Evolutionary conservation across 129 eudicot genomes (phyloP).

Genomic region (Kitagawia praeruptora): DNA sequence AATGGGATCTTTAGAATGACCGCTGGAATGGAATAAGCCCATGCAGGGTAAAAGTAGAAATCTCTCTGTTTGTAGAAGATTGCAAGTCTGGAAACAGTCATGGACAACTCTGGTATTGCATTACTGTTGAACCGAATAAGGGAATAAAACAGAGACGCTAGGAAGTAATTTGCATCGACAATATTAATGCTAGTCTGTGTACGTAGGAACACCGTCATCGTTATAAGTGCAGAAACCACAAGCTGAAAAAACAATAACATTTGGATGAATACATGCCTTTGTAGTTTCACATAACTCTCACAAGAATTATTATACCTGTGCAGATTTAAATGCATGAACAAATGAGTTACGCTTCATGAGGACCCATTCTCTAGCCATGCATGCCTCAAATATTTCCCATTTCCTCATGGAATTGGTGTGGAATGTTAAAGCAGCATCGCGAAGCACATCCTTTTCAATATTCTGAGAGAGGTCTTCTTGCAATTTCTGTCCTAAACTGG

Average conservation of each 20-base stretch:
- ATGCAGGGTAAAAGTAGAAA: slow-evolving; percentile 13
- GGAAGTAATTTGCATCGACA: slow-evolving; percentile 10
- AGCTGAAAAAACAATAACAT: slow-evolving; percentile 11
- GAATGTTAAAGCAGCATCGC: slow-evolving; percentile 8
- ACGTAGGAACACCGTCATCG: slow-evolving; percentile 14
- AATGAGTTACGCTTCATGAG: slow-evolving; percentile 21
- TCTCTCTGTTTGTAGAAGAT: slow-evolving; percentile 17
- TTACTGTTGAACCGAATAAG: slow-evolving; percentile 9
- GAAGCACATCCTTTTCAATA: neutral
- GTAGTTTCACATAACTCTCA: neutral
- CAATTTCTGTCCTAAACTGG: slow-evolving; percentile 1
- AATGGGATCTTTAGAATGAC: slow-evolving; percentile 17
- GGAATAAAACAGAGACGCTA: slow-evolving; percentile 11
- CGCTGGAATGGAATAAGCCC: slow-evolving; percentile 17
- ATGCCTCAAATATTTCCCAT: slow-evolving; percentile 16
- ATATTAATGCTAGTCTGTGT: slow-evolving; percentile 1
- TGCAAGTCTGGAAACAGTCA: slow-evolving; percentile 13
- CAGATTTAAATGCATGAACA: slow-evolving; percentile 16
- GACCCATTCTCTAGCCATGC: slow-evolving; percentile 20
- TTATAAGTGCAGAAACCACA: slow-evolving; percentile 12
- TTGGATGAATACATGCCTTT: neutral
- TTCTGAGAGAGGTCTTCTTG: slow-evolving; percentile 11
- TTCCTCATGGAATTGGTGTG: neutral
- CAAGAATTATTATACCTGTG: neutral
- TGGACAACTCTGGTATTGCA: slow-evolving; percentile 20